These are phyloP conservation scores for Syzygium jambos DNA, from an alignment of 345 rosid genomes.

Conservation along the genomic window DNA sequence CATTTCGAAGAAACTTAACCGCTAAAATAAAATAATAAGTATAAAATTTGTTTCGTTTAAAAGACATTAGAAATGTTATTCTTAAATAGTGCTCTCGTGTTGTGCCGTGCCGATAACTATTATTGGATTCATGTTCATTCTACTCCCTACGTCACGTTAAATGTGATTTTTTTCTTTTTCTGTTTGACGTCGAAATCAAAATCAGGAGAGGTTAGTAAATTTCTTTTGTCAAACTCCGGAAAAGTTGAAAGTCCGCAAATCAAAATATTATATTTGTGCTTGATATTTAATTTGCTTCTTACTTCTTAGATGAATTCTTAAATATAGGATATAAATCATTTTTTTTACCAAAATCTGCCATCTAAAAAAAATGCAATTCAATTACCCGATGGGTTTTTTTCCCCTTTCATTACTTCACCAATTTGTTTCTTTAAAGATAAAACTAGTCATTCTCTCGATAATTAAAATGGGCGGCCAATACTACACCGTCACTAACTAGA, in stretches of 20 bases:
- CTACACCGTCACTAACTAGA: background rate
- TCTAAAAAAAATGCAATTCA: background rate
- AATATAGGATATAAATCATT: background rate
- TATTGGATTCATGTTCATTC: background rate
- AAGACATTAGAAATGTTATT: background rate
- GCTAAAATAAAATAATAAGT: background rate
- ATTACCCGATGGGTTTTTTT: background rate
- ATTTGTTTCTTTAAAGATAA: background rate
- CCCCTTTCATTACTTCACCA: background rate
- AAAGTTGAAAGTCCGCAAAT: rapidly evolving
- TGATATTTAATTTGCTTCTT: background rate
- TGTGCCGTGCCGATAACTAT: background rate
- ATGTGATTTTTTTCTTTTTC: background rate
- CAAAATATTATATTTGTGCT: background rate
- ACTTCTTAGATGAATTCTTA: background rate
- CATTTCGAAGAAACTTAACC: background rate
- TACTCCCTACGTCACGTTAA: background rate
- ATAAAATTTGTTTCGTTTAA: background rate
- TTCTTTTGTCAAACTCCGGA: background rate
- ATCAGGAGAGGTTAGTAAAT: background rate
- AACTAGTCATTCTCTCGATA: background rate
- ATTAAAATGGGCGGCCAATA: background rate
- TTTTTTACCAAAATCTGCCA: background rate
- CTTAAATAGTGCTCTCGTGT: background rate
- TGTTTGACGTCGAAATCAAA: background rate